Evolutionary conservation across 2,329 filamentous ascomycete species (phyloP), one percentile per base, ranked within the genome.

Genomic region (Domatiomyces catenatus): DNA sequence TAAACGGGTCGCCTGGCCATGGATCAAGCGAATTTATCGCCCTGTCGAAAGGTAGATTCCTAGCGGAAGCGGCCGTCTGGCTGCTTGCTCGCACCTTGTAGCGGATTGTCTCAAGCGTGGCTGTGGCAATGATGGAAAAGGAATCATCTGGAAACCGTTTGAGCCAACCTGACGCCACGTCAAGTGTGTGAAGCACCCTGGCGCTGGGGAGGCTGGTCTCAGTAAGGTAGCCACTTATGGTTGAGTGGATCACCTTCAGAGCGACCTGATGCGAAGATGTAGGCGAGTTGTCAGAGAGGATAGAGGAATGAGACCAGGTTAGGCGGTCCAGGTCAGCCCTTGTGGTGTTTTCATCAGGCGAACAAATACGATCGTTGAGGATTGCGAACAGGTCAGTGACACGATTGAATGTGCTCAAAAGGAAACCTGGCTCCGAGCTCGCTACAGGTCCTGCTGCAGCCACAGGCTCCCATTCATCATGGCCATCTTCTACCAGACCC

Each of bases 381-480:
- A 56, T 51, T 49, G 22, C 57, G 45, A 26, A 56, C 20, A 72
- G 56, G 10, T 66, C 64, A 0, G 74, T 61, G 17, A 78, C 63
- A 24, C 67, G 65, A 53, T 77, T 77, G 59, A 77, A 76, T 5
- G 70, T 74, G 58, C 75, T 78, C 19, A 75, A 60, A 4, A 69
- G 66, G 44, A 72, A 66, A 10, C 72, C 64, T 3, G 67, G 68
- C 8, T 67, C 64, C 54, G 51, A 70, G 58, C 52, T 71, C 70
- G 19, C 46, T 20, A 5, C 32, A 15, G 10, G 32, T 17, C 24
- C 43, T 42, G 47, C 42, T 22, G 79, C 75, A 17, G 72, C 71
- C 83, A 83, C 87, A 1, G 80, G 78, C 56, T 83, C 79, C 83
- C 83, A 86, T 66, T 86, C 82, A 59, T 86, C 83, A 18, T 82